Percentiles rank a stretch among this genome's conserved stretches.
These are phyloP conservation scores for Trichothecium sympodiale DNA, from an alignment of 2,329 filamentous ascomycete species.

Conservation along the genomic window DNA sequence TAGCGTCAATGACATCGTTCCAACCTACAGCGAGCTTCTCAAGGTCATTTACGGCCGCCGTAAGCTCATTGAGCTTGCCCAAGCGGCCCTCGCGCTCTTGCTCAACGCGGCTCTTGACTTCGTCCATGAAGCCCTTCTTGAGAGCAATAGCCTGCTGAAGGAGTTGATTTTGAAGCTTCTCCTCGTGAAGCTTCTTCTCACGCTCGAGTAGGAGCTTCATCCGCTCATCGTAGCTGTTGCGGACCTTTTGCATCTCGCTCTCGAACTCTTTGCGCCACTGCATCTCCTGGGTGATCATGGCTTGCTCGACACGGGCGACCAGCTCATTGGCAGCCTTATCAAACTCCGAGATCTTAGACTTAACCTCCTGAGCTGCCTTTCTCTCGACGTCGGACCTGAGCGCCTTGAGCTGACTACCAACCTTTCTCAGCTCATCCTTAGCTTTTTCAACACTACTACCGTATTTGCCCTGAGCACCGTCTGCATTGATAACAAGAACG, in stretches of 20 bases:
- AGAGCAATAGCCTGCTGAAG: constrained; percentile 83
- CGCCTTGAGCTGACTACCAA: constrained; percentile 66
- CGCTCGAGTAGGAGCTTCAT: constrained; percentile 69
- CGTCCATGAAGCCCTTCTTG: constrained; percentile 71
- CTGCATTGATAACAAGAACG: constrained; percentile 84
- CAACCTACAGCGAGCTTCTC: constrained; percentile 81
- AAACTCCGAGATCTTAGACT: constrained; percentile 63
- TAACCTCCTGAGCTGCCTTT: constrained; percentile 65
- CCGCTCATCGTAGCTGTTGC: constrained; percentile 67
- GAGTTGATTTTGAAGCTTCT: constrained; percentile 73
- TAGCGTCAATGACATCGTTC: constrained; percentile 83
- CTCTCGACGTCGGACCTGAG: constrained; percentile 61
- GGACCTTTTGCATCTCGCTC: constrained; percentile 70
- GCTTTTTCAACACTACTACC: constrained; percentile 70
- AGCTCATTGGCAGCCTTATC: constrained; percentile 79
- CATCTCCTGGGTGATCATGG: constrained; percentile 70
- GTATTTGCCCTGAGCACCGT: constrained; percentile 68
- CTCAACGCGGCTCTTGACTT: constrained; percentile 75
- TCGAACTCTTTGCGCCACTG: constrained; percentile 82
- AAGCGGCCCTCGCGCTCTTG: constrained; percentile 78
- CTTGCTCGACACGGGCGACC: constrained; percentile 74
- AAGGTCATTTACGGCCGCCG: constrained; percentile 66
- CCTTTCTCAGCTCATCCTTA: constrained; percentile 68
- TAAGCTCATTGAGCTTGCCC: constrained; percentile 73
- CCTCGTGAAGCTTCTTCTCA: constrained; percentile 69